Percentiles rank a stretch among this genome's conserved stretches.
Conservation (phyloP, 164 flowering plant species). For the Malania oleifera region DNA sequence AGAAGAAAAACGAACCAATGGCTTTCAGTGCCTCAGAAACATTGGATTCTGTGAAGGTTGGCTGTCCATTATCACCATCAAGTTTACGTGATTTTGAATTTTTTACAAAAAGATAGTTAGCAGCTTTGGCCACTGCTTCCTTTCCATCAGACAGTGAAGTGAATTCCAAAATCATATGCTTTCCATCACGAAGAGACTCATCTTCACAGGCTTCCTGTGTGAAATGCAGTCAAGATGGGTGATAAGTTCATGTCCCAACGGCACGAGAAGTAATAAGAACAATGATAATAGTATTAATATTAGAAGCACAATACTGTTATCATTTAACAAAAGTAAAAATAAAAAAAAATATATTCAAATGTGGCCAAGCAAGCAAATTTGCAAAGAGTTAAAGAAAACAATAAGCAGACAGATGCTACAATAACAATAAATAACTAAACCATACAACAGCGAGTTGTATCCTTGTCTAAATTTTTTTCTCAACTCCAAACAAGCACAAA, state of each 20-base stretch:
- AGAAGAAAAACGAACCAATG: conserved; percentile 44
- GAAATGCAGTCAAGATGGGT: background rate
- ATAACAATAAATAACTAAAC: background rate
- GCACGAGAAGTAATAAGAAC: background rate
- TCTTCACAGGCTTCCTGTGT: conserved; percentile 43
- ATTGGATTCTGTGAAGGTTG: conserved; percentile 51
- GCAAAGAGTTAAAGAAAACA: background rate
- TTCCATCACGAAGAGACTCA: conserved; percentile 14
- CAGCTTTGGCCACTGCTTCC: conserved; percentile 79
- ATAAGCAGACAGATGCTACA: background rate
- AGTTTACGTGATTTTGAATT: conserved; percentile 23
- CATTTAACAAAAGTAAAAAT: too few relatives aligned
- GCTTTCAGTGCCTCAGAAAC: conserved; percentile 54
- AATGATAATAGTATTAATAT: background rate
- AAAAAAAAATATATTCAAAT: too few relatives aligned
- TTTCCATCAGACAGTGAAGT: conserved; percentile 70
- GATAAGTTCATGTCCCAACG: background rate
- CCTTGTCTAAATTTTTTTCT: background rate
- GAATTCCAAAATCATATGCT: conserved; percentile 51
- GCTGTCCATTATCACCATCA: conserved; percentile 23
- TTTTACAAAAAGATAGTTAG: conserved; percentile 51
- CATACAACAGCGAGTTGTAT: background rate
- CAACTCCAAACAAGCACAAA: background rate
- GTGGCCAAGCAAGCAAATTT: background rate
- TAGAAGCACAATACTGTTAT: too few relatives aligned